These are phyloP conservation scores for Trichoderma asperellum DNA, from an alignment of 2,329 filamentous ascomycete species.

Conservation along the genomic window DNA sequence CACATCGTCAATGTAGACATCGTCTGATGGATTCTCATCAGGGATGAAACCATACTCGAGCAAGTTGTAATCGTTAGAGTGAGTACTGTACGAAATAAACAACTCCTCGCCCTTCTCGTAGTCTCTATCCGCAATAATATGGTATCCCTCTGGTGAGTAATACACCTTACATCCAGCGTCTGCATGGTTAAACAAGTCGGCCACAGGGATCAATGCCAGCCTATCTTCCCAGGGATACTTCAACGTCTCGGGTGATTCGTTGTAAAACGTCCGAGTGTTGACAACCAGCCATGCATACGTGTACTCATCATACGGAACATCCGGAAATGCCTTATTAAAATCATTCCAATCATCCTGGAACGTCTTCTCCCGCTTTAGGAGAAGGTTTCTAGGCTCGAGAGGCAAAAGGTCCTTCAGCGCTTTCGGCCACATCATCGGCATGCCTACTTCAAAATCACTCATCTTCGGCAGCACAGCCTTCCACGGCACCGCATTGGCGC, in stretches of 20 bases:
- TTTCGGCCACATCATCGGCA: constrained; percentile 52
- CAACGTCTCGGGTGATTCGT: constrained; percentile 19
- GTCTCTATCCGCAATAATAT: constrained; percentile 3
- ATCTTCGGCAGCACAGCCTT: constrained; percentile 67
- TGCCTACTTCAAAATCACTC: constrained; percentile 56
- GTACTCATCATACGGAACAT: constrained; percentile 36
- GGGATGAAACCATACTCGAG: constrained; percentile 65
- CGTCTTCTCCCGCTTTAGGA: constrained; percentile 56
- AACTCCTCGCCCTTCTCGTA: constrained; percentile 62
- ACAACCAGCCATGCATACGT: constrained; percentile 20
- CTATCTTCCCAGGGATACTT: constrained; percentile 29
- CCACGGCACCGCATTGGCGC: constrained; percentile 60
- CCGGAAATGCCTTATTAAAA: constrained; percentile 39
- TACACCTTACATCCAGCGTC: constrained; percentile 14
- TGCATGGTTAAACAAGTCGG: constrained; percentile 28
- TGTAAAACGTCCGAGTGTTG: constrained; percentile 25
- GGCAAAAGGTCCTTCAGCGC: constrained; percentile 54
- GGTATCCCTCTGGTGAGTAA: constrained; percentile 2
- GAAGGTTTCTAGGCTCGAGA: constrained; percentile 46
- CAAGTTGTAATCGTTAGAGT: constrained; percentile 73
- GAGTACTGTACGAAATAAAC: constrained; percentile 69
- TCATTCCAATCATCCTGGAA: constrained; percentile 48
- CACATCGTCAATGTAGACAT: constrained; percentile 53
- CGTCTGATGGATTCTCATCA: constrained; percentile 56
- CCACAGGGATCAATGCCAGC: constrained; percentile 21